Evolutionary conservation across 2,329 filamentous ascomycete genomes (phyloP).

Genomic region (Fusarium annulatum): DNA sequence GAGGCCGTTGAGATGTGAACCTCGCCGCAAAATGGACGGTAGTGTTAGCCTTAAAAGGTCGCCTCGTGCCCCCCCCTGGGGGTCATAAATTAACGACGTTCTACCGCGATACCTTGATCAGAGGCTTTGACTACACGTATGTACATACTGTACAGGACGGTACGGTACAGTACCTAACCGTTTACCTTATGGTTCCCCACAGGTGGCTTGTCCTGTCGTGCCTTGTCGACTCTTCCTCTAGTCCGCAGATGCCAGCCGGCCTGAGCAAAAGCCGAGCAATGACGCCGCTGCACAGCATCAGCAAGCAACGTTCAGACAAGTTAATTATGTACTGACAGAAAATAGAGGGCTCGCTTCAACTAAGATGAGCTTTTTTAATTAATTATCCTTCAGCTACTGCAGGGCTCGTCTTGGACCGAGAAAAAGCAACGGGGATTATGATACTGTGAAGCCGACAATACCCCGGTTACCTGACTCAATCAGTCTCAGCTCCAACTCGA

Average conservation of each 20-base stretch:
- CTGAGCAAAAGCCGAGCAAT: conserved; percentile 3
- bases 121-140: conserved; percentile 2
- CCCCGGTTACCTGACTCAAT: not conserved
- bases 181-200: not conserved
- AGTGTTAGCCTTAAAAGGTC: conserved; percentile 22
- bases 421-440: not conserved
- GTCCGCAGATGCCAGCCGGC: conserved; percentile 33
- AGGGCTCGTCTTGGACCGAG: not conserved
- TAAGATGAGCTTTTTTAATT: not conserved
- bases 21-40: conserved; percentile 3
- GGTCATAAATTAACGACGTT: conserved; percentile 22
- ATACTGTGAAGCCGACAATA: not conserved
- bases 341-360: not conserved
- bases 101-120: conserved; percentile 15
- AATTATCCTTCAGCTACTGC: not conserved
- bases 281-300: conserved; percentile 7
- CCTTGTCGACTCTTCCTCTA: conserved; percentile 16
- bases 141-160: not conserved
- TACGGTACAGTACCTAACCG: not conserved
- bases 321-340: not conserved
- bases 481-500: conserved; percentile 6
- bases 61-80: conserved; percentile 1
- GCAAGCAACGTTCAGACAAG: not conserved
- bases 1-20: conserved; percentile 25
- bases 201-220: conserved; percentile 11